Evolutionary conservation across 768 basidiomycete genomes (phyloP).

Genomic region (Cubamyces sp.): DNA sequence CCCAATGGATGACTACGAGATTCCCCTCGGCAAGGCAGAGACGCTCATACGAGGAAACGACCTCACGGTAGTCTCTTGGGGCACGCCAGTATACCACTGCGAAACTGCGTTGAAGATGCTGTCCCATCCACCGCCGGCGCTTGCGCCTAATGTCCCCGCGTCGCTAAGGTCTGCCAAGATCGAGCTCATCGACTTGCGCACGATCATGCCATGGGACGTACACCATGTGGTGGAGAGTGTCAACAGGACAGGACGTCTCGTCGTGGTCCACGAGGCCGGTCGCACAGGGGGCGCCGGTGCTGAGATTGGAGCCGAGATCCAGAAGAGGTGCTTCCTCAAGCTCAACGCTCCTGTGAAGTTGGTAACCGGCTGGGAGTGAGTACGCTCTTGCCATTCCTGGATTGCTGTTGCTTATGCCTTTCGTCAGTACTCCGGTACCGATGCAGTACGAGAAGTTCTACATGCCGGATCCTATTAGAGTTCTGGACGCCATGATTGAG

Average conservation of each 20-base stretch:
- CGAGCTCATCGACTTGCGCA: constrained; percentile 90
- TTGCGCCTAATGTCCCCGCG: constrained; percentile 67
- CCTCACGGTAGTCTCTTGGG: constrained; percentile 90
- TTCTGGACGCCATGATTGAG: constrained; percentile 83
- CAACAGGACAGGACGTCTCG: constrained; percentile 78
- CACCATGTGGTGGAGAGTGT: constrained; percentile 83
- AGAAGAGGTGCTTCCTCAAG: constrained; percentile 86
- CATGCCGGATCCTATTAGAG: constrained; percentile 83
- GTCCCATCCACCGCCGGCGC: constrained; percentile 60
- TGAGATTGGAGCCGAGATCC: constrained; percentile 90
- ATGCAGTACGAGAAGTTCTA: constrained; percentile 92
- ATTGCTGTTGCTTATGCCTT: constrained; percentile 8
- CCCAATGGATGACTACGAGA: constrained; percentile 80
- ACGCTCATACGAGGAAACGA: constrained; percentile 74
- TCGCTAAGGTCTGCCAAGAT: constrained; percentile 70
- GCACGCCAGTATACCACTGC: constrained; percentile 91
- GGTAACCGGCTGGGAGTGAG: constrained; percentile 95
- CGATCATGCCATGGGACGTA: constrained; percentile 88
- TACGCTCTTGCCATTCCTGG: constrained; percentile 28
- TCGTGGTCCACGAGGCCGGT: constrained; percentile 93
- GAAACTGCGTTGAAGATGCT: constrained; percentile 82
- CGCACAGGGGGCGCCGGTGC: constrained; percentile 86
- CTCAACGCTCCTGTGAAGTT: constrained; percentile 86
- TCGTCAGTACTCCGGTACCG: constrained; percentile 72
- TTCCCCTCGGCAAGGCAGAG: constrained; percentile 87